These are phyloP conservation scores for Dillenia suffruticosa DNA, from an alignment of 164 flowering plant genomes.

Conservation along the genomic window DNA sequence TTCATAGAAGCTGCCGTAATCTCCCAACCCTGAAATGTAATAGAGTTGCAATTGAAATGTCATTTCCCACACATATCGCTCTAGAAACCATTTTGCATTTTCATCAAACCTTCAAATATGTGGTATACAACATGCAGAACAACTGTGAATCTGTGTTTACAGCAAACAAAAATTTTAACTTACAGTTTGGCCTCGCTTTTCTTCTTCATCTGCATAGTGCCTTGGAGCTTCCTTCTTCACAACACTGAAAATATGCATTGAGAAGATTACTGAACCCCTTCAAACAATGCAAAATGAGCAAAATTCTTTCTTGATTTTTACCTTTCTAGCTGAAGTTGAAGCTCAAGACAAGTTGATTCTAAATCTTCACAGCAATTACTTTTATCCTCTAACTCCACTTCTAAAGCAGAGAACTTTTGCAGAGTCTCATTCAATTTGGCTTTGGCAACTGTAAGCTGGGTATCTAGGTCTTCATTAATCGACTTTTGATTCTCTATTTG, in stretches of 20 bases:
- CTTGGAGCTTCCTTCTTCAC: slow-evolving; percentile 32
- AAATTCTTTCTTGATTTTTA: slow-evolving; percentile 17
- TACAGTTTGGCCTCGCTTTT: slow-evolving; percentile 47
- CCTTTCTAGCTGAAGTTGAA: slow-evolving; percentile 89
- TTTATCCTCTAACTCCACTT: slow-evolving; percentile 74
- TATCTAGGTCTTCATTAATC: slow-evolving; percentile 70
- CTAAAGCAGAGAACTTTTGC: slow-evolving; percentile 59
- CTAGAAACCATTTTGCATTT: too few relatives aligned
- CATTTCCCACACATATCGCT: too few relatives aligned
- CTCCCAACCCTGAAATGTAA: slow-evolving; percentile 64
- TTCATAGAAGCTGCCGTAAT: slow-evolving; percentile 66
- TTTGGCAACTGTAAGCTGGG: slow-evolving; percentile 60
- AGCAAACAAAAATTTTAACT: slow-evolving; percentile 13
- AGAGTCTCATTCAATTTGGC: slow-evolving; percentile 52
- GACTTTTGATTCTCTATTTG: slow-evolving; percentile 61
- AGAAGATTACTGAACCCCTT: too few relatives aligned
- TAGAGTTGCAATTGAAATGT: too few relatives aligned
- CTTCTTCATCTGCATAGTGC: slow-evolving; percentile 23
- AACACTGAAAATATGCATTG: slow-evolving; percentile 28
- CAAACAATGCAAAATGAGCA: neutral
- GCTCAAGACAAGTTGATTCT: slow-evolving; percentile 79
- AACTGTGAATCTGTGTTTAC: too few relatives aligned
- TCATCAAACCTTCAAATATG: too few relatives aligned
- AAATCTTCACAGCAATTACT: slow-evolving; percentile 62
- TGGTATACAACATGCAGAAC: too few relatives aligned